Base-by-base conservation (phyloP, 768 basidiomycete species). In the Tricholoma flavovirens region DNA sequence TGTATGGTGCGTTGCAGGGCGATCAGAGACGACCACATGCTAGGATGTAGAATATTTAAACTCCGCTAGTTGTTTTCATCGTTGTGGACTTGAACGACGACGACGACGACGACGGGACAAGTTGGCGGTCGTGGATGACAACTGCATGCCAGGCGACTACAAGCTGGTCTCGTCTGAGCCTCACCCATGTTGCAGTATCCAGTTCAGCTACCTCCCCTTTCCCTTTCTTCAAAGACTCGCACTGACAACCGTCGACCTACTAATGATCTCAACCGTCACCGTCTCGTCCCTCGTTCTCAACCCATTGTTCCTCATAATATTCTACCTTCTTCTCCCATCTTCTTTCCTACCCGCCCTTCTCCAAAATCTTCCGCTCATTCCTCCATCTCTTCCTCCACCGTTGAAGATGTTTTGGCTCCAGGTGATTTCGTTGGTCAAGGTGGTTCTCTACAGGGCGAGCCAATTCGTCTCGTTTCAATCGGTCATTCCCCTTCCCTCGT, bases 371-470 rank as follows among this genome's bases (percentile, higher is more conserved):
- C 70, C 26, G 61, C 65, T 6, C 65, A 75, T n/a, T 73, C 71
- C 15, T 74, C 73, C 24, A 60, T 70, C 36, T 58, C 57, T 45
- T 78, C 79, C 43, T 76, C 74, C 15, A 62, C 70, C 53, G 62
- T 78, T 51, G 79, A 82, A 57, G 83, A 90, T 66, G 82, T 92
- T 56, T 78, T 94, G 53, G 73, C 72, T 29, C 83, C 83, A 1
- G 90, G 90, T 12, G 91, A 93, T 62, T 60, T 83, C 61, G 82
- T 94, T 24, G 88, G 86, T 26, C 77, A 87, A 59, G 89, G 83
- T 43, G 73, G 83, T 54, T 66, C 64, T 21, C 77, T 93, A 21
- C 87, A 86, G 61, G 88, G 83, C 46, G 83, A 93, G 69, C 64
- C 65, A 33, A 80, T 92, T 46, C 76, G 79, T 55, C 78, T 84